Evolutionary conservation across 2,329 filamentous ascomycete genomes (phyloP).

Genomic region (Colletotrichum cuscutae): DNA sequence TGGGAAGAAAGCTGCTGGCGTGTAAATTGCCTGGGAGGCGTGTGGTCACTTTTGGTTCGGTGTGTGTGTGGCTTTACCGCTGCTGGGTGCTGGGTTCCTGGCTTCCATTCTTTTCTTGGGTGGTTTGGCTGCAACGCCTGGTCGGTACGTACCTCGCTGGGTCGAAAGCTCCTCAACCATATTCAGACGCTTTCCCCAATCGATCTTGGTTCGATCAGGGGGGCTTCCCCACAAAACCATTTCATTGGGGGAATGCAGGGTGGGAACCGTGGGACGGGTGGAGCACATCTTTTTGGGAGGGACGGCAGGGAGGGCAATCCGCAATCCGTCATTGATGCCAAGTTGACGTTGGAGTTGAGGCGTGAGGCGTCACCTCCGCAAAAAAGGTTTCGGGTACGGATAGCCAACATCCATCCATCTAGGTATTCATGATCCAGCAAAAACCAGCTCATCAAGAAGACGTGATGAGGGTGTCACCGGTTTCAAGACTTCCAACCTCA

Average conservation of each 20-base stretch:
- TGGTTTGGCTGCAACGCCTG: conserved; percentile 36
- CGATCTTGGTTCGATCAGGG: conserved; percentile 37
- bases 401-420: too few species aligned
- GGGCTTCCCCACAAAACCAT: conserved; percentile 42
- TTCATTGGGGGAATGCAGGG: conserved; percentile 36
- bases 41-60: not conserved
- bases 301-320: conserved; percentile 24
- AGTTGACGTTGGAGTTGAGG: conserved; percentile 22
- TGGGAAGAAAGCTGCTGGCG: conserved; percentile 27
- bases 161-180: conserved; percentile 55
- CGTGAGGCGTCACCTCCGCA: not conserved
- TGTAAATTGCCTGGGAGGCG: not conserved
- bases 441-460: conserved; percentile 3
- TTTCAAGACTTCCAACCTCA: not conserved
- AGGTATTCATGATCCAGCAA: not conserved
- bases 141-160: conserved; percentile 15
- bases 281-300: conserved; percentile 14
- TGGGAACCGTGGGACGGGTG: conserved; percentile 19
- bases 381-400: not conserved
- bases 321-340: conserved; percentile 21
- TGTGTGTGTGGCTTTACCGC: not conserved
- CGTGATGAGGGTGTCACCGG: not conserved
- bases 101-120: conserved; percentile 36
- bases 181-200: conserved; percentile 46
- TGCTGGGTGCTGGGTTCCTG: not conserved